Evolutionary conservation across 176 grass and related monocot genomes (phyloP), one percentile per base, ranked within the genome.

Genomic region (Hyparrhenia diplandra): DNA sequence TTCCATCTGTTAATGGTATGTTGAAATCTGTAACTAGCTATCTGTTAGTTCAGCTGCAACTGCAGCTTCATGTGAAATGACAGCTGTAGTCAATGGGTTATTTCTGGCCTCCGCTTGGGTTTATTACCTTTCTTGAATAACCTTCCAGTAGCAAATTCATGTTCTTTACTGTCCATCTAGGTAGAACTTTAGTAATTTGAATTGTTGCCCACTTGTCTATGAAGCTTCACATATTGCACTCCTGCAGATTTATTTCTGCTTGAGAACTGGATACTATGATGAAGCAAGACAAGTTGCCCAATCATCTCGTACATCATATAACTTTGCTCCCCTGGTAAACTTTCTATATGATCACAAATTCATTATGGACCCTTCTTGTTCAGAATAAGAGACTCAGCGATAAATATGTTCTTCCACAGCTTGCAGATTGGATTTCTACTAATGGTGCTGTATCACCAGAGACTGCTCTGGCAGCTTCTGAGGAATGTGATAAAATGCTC

Each of bases 401-500:
- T 87, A 87, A 85, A 87, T 61, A 71, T 79, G 40, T 87, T 86
- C 34, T 75, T 75, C 34, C 74, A 27, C 90, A 99, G 96, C 92
- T 99, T 76, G 77, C 87, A 65, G 96, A 99, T 59, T 99, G 92
- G 96, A 95, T 99, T 84, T 75, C 86, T 78, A 91, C 76, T 36
- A 78, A 86, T 57, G 90, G 92, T 67, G 86, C 62, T 64, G 88
- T 93, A 36, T 95, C 96, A 76, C 81, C 80, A 65, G 88, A 93
- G 46, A 91, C 85, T 73, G 84, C 92, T 85, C 45, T 89, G 83
- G 74, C 82, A 69, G 88, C 96, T 79, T 99, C 96, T 79, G 96
- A 99, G 71, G 96, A 99, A 80, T 99, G 92, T 89, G 96, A 99
- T 35, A 99, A 99, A 88, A 89, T 99, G 90, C 86, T 95, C 64